A percentile compares a stretch with the other conserved stretches of the same genome.
Evolutionary conservation across 2,329 filamentous ascomycete genomes (phyloP).

Genomic region (Exophiala dermatitidis): DNA sequence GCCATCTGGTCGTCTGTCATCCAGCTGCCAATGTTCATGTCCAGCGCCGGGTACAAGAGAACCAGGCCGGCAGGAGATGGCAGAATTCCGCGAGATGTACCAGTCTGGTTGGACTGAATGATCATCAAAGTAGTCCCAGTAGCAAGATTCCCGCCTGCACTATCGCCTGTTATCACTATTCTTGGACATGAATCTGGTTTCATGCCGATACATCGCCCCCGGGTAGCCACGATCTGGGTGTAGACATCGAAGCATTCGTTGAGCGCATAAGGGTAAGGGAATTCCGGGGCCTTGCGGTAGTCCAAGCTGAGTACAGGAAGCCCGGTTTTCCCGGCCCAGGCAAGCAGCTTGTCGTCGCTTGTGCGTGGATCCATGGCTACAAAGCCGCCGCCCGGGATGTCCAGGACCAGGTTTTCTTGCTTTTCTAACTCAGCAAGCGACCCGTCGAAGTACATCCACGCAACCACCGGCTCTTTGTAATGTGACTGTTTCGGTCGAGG

Average conservation of each 20-base stretch:
- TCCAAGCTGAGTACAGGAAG: conserved; percentile 86
- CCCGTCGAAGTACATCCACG: conserved; percentile 92
- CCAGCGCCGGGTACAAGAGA: conserved; percentile 80
- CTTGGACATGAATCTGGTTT: conserved; percentile 59
- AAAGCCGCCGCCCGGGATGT: conserved; percentile 89
- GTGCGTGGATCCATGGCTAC: conserved; percentile 94
- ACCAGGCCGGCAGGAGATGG: conserved; percentile 73
- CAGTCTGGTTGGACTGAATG: conserved; percentile 56
- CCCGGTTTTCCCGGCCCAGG: conserved; percentile 83
- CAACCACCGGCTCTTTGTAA: conserved; percentile 74
- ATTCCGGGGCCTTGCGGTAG: conserved; percentile 80
- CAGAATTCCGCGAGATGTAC: conserved; percentile 49
- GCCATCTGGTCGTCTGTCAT: conserved; percentile 99
- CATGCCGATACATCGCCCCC: conserved; percentile 69
- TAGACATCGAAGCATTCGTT: conserved; percentile 88
- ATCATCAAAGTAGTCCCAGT: conserved; percentile 82
- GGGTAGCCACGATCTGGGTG: conserved; percentile 61
- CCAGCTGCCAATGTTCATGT: conserved; percentile 98
- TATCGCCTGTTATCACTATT: conserved; percentile 70
- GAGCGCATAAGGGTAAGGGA: conserved; percentile 75
- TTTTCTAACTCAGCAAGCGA: conserved; percentile 68
- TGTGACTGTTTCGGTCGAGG: conserved; percentile 70
- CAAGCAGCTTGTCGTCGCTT: conserved; percentile 87
- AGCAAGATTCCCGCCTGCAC: conserved; percentile 73
- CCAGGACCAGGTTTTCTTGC: conserved; percentile 71